These are phyloP conservation scores for Ceratobasidium sp. DNA, from an alignment of 1,284 basidiomycete species.

Conservation along the genomic window DNA sequence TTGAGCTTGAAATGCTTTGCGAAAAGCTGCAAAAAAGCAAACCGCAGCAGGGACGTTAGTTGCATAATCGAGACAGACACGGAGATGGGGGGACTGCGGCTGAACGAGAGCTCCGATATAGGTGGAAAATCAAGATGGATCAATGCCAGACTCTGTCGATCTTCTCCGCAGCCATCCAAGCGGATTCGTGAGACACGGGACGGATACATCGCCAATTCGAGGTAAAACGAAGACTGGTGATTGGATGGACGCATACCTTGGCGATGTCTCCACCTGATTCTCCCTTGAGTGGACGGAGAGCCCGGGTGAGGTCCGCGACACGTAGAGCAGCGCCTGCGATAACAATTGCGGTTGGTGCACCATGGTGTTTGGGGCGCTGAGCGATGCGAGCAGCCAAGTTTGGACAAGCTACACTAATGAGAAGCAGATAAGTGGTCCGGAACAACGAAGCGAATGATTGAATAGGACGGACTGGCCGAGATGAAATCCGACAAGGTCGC, in stretches of 20 bases:
- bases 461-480: constrained; percentile 53
- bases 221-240: not conserved
- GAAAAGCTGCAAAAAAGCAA: constrained; percentile 58
- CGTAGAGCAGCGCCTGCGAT: constrained; percentile 79
- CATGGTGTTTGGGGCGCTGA: constrained; percentile 73
- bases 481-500: constrained; percentile 77
- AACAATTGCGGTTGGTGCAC: constrained; percentile 79
- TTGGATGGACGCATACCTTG: constrained; percentile 53
- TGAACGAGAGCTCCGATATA: not conserved
- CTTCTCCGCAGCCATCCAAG: constrained; percentile 29
- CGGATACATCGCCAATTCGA: not conserved
- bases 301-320: constrained; percentile 75
- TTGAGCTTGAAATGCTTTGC: constrained; percentile 85
- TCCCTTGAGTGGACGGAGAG: constrained; percentile 61
- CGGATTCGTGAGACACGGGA: constrained; percentile 9
- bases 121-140: not conserved
- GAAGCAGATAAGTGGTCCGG: not conserved
- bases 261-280: constrained; percentile 83
- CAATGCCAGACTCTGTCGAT: not conserved
- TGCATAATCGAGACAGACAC: not conserved
- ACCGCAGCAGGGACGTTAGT: not conserved
- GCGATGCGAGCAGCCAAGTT: constrained; percentile 69
- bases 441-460: not conserved
- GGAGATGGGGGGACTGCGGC: not conserved
- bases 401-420: constrained; percentile 63